Evolutionary conservation across 768 basidiomycete genomes (phyloP).

Genomic region (Panellus pusillus): DNA sequence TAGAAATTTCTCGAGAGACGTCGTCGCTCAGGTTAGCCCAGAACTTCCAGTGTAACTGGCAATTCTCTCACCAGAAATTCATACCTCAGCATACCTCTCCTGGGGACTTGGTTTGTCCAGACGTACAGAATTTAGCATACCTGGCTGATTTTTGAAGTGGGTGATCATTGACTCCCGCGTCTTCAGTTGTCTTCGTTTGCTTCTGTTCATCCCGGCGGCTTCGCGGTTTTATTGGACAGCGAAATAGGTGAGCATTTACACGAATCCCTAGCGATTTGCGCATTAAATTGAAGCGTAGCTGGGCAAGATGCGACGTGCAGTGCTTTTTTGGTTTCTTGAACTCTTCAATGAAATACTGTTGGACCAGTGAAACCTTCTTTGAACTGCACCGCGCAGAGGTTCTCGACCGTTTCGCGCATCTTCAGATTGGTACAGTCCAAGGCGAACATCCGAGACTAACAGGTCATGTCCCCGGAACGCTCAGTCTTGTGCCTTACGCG

Average conservation of each 20-base stretch:
- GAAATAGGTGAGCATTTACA: constrained; percentile 60
- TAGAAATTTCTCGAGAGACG: constrained; percentile 39
- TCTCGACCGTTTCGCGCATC: constrained; percentile 49
- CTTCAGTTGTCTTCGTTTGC: constrained; percentile 82
- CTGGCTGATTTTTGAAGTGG: background rate
- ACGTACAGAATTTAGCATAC: background rate
- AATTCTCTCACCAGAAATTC: constrained; percentile 3
- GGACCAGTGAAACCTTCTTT: constrained; percentile 3
- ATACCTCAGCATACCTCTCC: constrained; percentile 10
- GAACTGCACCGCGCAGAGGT: constrained; percentile 32
- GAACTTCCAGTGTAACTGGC: background rate
- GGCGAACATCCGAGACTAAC: constrained; percentile 54
- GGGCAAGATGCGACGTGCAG: constrained; percentile 66
- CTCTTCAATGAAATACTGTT: no score
- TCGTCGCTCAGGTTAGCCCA: constrained; percentile 41
- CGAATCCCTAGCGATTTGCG: constrained; percentile 7
- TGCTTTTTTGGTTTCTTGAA: no score
- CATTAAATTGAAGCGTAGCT: constrained; percentile 31
- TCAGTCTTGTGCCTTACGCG: constrained; percentile 72
- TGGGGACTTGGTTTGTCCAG: constrained; percentile 13
- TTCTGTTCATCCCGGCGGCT: constrained; percentile 81
- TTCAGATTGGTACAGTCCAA: constrained; percentile 61
- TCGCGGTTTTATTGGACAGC: constrained; percentile 70
- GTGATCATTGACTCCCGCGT: constrained; percentile 64
- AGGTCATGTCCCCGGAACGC: constrained; percentile 43